These are phyloP conservation scores for Guillardia theta DNA, from an alignment of 78 protist species.

Conservation along the genomic window DNA sequence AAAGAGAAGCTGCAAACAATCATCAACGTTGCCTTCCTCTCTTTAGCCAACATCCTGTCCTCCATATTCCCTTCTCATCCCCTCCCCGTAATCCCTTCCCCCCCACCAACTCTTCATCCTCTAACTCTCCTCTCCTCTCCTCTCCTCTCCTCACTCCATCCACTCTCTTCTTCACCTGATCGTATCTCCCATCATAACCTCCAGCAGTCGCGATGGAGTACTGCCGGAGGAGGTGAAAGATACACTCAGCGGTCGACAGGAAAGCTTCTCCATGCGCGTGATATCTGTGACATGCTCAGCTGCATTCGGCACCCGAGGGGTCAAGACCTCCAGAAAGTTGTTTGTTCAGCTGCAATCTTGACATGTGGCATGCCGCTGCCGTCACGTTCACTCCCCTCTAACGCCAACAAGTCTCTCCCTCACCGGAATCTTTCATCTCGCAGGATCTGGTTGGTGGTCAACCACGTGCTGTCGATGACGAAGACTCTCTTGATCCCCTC, in stretches of 20 bases:
- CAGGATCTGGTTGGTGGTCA: background rate
- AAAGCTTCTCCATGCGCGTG: background rate
- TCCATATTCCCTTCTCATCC: no score
- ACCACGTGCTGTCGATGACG: background rate
- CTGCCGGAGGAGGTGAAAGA: conserved; percentile 3
- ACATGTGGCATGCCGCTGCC: background rate
- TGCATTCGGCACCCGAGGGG: no score
- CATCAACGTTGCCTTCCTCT: no score
- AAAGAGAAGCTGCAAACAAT: no score
- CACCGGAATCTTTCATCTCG: background rate
- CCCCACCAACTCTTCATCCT: no score
- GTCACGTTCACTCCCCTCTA: background rate
- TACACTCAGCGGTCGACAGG: background rate
- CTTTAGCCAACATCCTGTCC: no score
- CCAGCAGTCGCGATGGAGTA: background rate
- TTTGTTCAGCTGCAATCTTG: background rate
- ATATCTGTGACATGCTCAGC: no score
- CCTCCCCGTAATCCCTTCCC: no score
- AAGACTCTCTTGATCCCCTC: background rate
- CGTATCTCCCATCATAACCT: background rate
- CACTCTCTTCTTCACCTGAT: no score
- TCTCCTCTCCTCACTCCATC: no score
- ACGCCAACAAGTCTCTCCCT: no score
- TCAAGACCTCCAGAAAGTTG: conserved; percentile 12
- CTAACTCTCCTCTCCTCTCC: no score